Evolutionary conservation across 345 rosid species (phyloP), one percentile per base, ranked within the genome.

Genomic region (Lepidium aucheri): DNA sequence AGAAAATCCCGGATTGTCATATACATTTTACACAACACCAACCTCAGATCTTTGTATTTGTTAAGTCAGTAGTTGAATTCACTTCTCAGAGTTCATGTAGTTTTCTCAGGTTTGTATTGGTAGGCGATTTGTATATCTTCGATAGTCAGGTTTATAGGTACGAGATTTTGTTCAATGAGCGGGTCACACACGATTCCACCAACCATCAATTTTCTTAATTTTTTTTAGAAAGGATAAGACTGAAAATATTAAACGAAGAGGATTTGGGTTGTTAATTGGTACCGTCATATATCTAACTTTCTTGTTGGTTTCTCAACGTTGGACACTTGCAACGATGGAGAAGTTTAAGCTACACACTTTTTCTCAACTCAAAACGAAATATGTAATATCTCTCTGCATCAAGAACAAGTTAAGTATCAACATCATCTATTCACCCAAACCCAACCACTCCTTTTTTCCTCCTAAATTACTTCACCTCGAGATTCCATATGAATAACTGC

Each of bases 401-500:
- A 2, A 24, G 26, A 24, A 24, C 26, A 24, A 24, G 26, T 5
- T 28, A 53, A 1, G 43, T 71, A 63, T 63, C 65, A 72, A 54
- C 52, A 46, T 54, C 69, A 71, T 71, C 57, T 63, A 26, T 38
- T 38, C 69, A 63, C 50, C 50, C 11, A 38, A 35, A 71, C 65
- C 17, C 63, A 70, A 62, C 74, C 10, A 61, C 68, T 62, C 47
- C 8, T 1, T 38, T 24, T 46, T 50, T 47, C 17, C 57, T 67
- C 58, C 20, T 46, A 15, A 6, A 42, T 39, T 46, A n/a, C 49
- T 26, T 36, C 20, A 49, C 55, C 55, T 61, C 16, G 62, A 62
- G 26, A 61, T 63, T 71, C 51, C 47, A 53, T 55, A 62, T 16
- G 22, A 10, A 53, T 44, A 56, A 52, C 60, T 61, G 11, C 43